Conservation (phyloP, 176 grass and related monocot species). For the Juncus effusus region DNA sequence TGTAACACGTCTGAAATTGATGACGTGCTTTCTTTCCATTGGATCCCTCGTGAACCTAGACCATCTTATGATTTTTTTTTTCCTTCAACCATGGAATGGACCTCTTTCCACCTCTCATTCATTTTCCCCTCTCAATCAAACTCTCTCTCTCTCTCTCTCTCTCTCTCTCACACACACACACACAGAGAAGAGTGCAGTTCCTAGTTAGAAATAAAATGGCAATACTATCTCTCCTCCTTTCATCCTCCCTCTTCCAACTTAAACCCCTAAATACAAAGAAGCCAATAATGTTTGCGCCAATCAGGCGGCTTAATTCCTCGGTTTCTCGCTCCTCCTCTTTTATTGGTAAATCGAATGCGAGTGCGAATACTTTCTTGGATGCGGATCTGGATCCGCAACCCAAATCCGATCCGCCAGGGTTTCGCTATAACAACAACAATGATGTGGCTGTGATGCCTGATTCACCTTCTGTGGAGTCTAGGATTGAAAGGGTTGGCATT, state of each 20-base stretch:
- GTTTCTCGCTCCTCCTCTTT: background rate
- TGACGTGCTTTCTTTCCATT: too few species aligned
- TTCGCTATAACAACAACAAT: background rate
- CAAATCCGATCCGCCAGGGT: conserved; percentile 4
- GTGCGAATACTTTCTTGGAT: conserved; percentile 15
- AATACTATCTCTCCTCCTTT: background rate
- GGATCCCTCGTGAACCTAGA: too few species aligned
- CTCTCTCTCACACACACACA: background rate
- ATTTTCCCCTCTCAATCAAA: conserved; percentile 3
- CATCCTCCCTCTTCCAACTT: background rate
- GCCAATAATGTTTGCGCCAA: background rate
- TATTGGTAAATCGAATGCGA: conserved; percentile 16
- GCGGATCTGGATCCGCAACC: background rate
- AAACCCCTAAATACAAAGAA: background rate
- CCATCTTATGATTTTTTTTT: too few species aligned
- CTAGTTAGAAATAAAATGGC: conserved; percentile 11
- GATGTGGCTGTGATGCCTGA: background rate
- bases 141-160: background rate
- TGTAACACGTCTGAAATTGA: too few species aligned
- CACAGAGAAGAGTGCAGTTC: background rate
- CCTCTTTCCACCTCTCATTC: background rate
- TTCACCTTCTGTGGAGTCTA: conserved; percentile 40
- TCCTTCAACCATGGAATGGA: too few species aligned
- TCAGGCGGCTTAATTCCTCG: background rate
- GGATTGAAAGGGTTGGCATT: conserved; percentile 49